These are phyloP conservation scores for Cadophora sp. DNA, from an alignment of 2,329 filamentous ascomycete species.

Conservation along the genomic window DNA sequence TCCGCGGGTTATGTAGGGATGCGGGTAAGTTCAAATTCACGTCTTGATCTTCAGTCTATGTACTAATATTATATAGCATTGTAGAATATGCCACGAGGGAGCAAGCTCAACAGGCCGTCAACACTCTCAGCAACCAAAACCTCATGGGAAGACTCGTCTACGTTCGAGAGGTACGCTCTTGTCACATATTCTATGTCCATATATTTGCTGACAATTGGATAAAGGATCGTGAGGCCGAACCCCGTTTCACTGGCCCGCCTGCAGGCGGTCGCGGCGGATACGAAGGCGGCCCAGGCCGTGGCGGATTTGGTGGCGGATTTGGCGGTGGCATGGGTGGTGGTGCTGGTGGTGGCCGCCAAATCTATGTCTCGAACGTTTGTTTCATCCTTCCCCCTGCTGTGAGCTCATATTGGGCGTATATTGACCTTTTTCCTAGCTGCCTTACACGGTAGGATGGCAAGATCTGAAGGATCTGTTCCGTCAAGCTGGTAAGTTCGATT, in stretches of 20 bases:
- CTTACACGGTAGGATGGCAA: conserved; percentile 98
- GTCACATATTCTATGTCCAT: background rate
- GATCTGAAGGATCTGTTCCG: conserved; percentile 98
- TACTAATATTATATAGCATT: conserved; percentile 68
- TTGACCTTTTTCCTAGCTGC: conserved; percentile 70
- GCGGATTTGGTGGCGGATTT: conserved; percentile 53
- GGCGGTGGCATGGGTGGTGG: conserved; percentile 57
- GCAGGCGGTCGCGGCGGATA: conserved; percentile 68
- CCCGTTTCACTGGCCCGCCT: conserved; percentile 85
- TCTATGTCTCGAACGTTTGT: conserved; percentile 99
- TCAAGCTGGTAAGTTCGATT: conserved; percentile 80
- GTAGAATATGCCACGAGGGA: conserved; percentile 99
- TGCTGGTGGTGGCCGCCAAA: conserved; percentile 77
- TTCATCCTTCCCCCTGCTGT: conserved; percentile 44
- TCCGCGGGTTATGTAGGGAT: conserved; percentile 95
- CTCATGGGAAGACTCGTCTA: conserved; percentile 98
- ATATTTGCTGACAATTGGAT: conserved; percentile 9
- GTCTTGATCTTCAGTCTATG: background rate
- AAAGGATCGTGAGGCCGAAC: conserved; percentile 96
- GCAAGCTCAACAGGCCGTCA: conserved; percentile 96
- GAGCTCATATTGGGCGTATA: conserved; percentile 41
- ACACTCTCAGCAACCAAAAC: conserved; percentile 98
- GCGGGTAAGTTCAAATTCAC: conserved; percentile 78
- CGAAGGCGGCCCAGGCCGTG: conserved; percentile 52
- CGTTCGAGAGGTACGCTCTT: conserved; percentile 82